Base-by-base conservation (phyloP, 192 early-diverging fungal species). In the Linnemannia schmuckeri region DNA sequence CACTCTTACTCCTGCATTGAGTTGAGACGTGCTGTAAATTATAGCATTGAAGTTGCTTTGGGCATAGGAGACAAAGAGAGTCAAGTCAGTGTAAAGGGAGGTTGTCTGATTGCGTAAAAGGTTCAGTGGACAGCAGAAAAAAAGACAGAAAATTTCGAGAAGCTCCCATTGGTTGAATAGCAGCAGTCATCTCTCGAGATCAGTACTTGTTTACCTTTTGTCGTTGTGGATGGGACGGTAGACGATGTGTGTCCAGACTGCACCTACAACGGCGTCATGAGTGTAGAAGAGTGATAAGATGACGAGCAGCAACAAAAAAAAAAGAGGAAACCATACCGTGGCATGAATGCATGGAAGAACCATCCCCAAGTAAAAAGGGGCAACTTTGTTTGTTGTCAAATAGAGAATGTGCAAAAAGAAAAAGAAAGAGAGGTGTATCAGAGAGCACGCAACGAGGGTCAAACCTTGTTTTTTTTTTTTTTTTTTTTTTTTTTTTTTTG, bases 381-480 rank as follows among this genome's bases (percentile, higher is more conserved):
- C 35, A 30, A 12, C 13, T 69, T 30, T 35, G 66, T 68, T 27
- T 68, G 66, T 35, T 17, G 66, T 27, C 35, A 37, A 69, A 37
- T 69, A 18, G 30, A 69, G 66, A 18, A 35, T 69, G 66, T 30
- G 38, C n/a, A 72, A 22, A 42, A 30, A 30, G 24, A 66, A 10
- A 75, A 75, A 17, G 77, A 49, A 74, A 37, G 41, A 69, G 72
- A 71, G 57, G 81, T 27, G 47, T 33, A 27, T 10, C 8, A 57
- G 70, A 38, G 41, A 42, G 61, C 33, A 54, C 27, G 8, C 15
- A 75, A 72, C 61, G 35, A 75, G 77, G 42, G 30, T 24, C 38
- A 47, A 77, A 40, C 52, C 42, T 49, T 49, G 57, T 61, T 55
- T 77, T 83, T 87, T 76, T 81, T 77, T 77, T 79, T 75, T 30